These are phyloP conservation scores for Rhynchospora tenuis DNA, from an alignment of 176 grass and related monocot species.

Conservation along the genomic window DNA sequence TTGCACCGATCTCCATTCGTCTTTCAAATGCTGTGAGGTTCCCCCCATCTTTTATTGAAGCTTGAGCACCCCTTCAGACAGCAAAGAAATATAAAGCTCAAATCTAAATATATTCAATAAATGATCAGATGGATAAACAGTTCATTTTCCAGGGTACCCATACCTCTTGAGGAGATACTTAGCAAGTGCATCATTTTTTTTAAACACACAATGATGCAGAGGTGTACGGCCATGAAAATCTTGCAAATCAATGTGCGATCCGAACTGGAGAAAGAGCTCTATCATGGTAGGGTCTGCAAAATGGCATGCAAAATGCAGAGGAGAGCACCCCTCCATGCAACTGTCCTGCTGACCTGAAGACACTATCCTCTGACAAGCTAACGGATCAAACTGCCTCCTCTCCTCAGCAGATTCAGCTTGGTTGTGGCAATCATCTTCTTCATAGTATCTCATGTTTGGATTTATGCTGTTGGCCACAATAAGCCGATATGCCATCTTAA, in stretches of 20 bases:
- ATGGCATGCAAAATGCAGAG: conserved; percentile 73
- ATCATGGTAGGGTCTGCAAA: conserved; percentile 43
- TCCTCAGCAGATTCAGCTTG: conserved; percentile 35
- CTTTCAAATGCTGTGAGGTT: conserved; percentile 87
- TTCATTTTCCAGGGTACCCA: neutral
- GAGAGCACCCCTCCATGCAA: conserved; percentile 82
- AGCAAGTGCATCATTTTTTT: conserved; percentile 69
- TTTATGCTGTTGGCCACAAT: conserved; percentile 47
- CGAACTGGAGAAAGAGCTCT: conserved; percentile 83
- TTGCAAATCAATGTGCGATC: conserved; percentile 77
- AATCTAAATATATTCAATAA: neutral
- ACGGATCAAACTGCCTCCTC: conserved; percentile 55
- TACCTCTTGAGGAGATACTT: conserved; percentile 94
- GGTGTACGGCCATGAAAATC: conserved; percentile 90
- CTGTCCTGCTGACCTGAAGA: conserved; percentile 48
- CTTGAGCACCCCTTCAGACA: conserved; percentile 62
- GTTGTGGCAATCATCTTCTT: conserved; percentile 45
- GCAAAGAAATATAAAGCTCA: conserved; percentile 4
- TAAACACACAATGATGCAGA: conserved; percentile 79
- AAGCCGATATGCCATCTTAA: conserved; percentile 56
- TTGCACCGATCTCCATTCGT: conserved; percentile 97
- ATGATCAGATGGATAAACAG: neutral
- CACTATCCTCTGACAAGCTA: conserved; percentile 53
- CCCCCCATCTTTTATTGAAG: conserved; percentile 76
- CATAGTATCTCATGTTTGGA: conserved; percentile 63